Evolutionary conservation across 2,329 filamentous ascomycete genomes (phyloP), one percentile per base, ranked within the genome.

Genomic region (Coniochaeta sp.): DNA sequence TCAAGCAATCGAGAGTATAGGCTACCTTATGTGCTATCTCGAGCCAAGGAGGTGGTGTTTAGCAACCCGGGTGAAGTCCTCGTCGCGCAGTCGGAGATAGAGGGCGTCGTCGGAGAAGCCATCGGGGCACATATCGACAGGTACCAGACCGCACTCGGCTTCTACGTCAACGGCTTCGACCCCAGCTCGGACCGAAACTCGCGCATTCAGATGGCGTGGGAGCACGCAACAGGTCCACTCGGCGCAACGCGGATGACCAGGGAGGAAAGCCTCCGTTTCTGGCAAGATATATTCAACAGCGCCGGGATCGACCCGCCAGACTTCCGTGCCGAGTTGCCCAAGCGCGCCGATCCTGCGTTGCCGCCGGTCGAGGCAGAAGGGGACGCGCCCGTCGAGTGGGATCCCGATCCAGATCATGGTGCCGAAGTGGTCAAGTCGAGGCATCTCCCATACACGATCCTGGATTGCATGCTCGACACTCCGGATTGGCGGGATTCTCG

Each of bases 41-140:
- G 65, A 44, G 65, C 64, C 8, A 26, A 60, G 32, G 59, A 34
- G 19, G 62, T 68, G 14, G 60, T 69, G 7, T 68, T 69, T 44
- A 60, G 59, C 1, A 58, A 58, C 1, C 42, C 55, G 16, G 24
- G 55, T 7, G 16, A 16, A 14, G 30, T 67, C 16, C 44, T 65
- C 19, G 32, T 26, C n/a, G 55, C 61, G 12, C 19, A 47, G 2
- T 65, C 68, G 4, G 36, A 58, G 6, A 62, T 67, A 19, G 14
- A 59, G 10, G 67, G 64, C 12, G 50, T 24, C 16, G 9, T 24
- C 16, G 9, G 24, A 17, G 55, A 59, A 14, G 63, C 64, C 1
- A 64, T 69, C 47, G 62, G 62, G 6, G 40, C 56, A 7, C 67
- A 66, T 19, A 60, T 65, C 4, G 66, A 70, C 16, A 47, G 58